Evolutionary conservation across 768 basidiomycete species (phyloP).

Genomic region (Amanita muscaria): DNA sequence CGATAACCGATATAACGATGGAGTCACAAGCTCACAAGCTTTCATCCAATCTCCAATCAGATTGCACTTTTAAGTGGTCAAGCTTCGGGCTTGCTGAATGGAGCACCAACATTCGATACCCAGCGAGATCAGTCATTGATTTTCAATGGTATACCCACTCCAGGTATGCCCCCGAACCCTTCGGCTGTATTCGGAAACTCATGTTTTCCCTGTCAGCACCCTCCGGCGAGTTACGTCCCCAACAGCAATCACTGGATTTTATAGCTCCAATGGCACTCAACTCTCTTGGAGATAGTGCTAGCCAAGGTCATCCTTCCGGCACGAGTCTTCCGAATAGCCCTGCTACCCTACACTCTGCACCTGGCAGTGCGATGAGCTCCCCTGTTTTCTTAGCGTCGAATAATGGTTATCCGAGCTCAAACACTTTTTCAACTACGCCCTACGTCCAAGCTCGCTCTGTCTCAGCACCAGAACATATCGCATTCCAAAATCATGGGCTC

Average conservation of each 20-base stretch:
- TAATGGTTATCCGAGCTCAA: slow-evolving; percentile 11
- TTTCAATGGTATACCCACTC: slow-evolving; percentile 57
- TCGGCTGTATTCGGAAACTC: slow-evolving; percentile 8
- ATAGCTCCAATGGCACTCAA: slow-evolving; percentile 6
- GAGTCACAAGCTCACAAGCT: slow-evolving; percentile 8
- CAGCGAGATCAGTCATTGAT: slow-evolving; percentile 22
- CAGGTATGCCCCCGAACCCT: slow-evolving; percentile 36
- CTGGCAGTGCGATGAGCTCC: slow-evolving; percentile 1
- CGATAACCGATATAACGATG: slow-evolving; percentile 14
- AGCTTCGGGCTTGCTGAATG: slow-evolving; percentile 25
- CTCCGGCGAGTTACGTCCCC: slow-evolving; percentile 16
- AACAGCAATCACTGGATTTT: slow-evolving; percentile 6
- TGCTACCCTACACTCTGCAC: not conserved
- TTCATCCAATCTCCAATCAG: slow-evolving; percentile 27
- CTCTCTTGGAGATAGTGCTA: not conserved
- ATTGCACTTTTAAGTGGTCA: slow-evolving; percentile 62
- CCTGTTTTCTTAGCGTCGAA: not conserved
- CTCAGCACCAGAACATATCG: slow-evolving; percentile 70
- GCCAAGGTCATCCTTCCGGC: not conserved
- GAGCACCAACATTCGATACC: slow-evolving; percentile 22
- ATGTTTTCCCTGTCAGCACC: slow-evolving; percentile 11
- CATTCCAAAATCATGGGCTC: slow-evolving; percentile 36
- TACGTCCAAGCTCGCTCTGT: slow-evolving; percentile 25
- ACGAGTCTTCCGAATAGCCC: slow-evolving; percentile 7
- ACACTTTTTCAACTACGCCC: slow-evolving; percentile 19